Evolutionary conservation across 1,139 yeast genomes (phyloP).

Genomic region (Debaryomyces sp.): DNA sequence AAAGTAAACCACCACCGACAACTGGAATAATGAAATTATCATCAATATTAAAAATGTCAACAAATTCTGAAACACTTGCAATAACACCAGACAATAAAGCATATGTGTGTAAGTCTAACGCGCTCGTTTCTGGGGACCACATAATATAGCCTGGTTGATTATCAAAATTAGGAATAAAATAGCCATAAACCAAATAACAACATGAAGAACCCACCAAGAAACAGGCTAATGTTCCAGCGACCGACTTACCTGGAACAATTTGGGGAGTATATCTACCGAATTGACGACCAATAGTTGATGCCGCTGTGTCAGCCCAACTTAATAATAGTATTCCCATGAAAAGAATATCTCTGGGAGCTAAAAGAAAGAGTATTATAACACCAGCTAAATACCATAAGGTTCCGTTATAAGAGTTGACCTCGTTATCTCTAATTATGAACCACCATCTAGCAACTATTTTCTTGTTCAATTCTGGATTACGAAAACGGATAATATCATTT

Average conservation of each 20-base stretch:
- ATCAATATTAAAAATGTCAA: slow-evolving; percentile 74
- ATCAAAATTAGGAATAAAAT: slow-evolving; percentile 61
- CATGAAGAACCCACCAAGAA: slow-evolving; percentile 70
- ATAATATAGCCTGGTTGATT: slow-evolving; percentile 54
- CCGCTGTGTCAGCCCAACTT: slow-evolving; percentile 98
- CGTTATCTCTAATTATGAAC: slow-evolving; percentile 81
- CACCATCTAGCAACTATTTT: slow-evolving; percentile 69
- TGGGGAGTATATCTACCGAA: slow-evolving; percentile 85
- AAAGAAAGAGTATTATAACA: slow-evolving; percentile 63
- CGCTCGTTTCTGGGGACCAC: slow-evolving; percentile 68
- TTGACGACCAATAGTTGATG: slow-evolving; percentile 86
- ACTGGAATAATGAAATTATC: slow-evolving; percentile 96
- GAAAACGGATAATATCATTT: slow-evolving; percentile 73
- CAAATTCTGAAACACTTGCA: slow-evolving; percentile 85
- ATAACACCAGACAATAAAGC: slow-evolving; percentile 73
- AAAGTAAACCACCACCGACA: slow-evolving; percentile 67
- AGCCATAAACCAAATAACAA: slow-evolving; percentile 70
- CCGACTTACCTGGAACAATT: slow-evolving; percentile 69
- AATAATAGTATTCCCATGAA: slow-evolving; percentile 75
- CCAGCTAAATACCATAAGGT: slow-evolving; percentile 86
- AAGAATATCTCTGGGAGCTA: slow-evolving; percentile 80
- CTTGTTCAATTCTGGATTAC: slow-evolving; percentile 60
- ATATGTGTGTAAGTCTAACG: slow-evolving; percentile 51
- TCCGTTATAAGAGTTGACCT: slow-evolving; percentile 73
- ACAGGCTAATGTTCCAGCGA: slow-evolving; percentile 91